These are phyloP conservation scores for Pisolithus microcarpus DNA, from an alignment of 768 basidiomycete species.

Conservation along the genomic window DNA sequence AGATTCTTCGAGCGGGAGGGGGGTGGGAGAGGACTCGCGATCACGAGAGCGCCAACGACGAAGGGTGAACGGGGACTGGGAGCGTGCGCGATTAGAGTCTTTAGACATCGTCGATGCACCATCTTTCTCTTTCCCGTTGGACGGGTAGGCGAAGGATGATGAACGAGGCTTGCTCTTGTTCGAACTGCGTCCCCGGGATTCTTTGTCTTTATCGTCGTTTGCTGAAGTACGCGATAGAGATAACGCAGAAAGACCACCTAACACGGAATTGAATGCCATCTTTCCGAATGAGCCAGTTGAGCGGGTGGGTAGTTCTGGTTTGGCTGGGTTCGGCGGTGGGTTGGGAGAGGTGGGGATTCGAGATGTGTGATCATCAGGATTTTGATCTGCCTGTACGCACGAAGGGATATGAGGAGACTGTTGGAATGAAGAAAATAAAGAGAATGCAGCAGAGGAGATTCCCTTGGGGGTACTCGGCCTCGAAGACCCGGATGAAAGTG, in stretches of 20 bases:
- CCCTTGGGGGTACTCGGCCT: slow-evolving; percentile 17
- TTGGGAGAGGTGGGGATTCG: slow-evolving; percentile 2
- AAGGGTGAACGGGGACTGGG: slow-evolving; percentile 75
- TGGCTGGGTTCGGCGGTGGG: slow-evolving; percentile 28
- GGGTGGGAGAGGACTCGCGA: slow-evolving; percentile 49
- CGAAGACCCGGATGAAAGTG: slow-evolving; percentile 6
- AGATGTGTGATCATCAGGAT: slow-evolving; percentile 4
- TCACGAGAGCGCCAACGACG: slow-evolving; percentile 56
- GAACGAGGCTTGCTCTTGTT: slow-evolving; percentile 40
- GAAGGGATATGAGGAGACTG: slow-evolving; percentile 9
- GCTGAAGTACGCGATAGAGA: slow-evolving; percentile 52
- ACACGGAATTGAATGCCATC: slow-evolving; percentile 61
- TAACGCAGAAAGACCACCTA: slow-evolving; percentile 61
- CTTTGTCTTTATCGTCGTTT: slow-evolving; percentile 35
- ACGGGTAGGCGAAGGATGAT: slow-evolving; percentile 39
- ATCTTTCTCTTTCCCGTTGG: slow-evolving; percentile 25
- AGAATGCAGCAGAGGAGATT: slow-evolving; percentile 18
- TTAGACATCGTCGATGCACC: slow-evolving; percentile 38
- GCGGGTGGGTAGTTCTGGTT: slow-evolving; percentile 32
- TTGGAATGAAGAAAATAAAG: slow-evolving; percentile 21
- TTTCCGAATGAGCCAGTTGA: slow-evolving; percentile 49
- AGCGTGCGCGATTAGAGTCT: slow-evolving; percentile 56
- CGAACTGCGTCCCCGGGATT: slow-evolving; percentile 46
- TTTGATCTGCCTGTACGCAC: slow-evolving; percentile 17
- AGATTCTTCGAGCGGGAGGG: slow-evolving; percentile 50